Base-by-base conservation (phyloP, 441 rosid species). In the Mallotus japonicus region DNA sequence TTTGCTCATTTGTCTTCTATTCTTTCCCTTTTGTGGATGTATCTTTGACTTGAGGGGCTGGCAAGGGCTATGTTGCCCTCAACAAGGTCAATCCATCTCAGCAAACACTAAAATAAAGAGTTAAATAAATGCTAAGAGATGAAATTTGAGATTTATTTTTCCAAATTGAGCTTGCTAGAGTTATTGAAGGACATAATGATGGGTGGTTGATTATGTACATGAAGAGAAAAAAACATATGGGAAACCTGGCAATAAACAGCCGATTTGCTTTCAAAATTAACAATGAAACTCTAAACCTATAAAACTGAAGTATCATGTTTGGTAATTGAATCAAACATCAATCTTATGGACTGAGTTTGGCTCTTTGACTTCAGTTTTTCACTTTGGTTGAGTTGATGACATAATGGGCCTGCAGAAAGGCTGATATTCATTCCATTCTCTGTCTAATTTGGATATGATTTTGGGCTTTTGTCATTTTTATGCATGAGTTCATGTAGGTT, bases 1-100 rank as follows among this genome's bases (percentile, higher is more conserved):
- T 87, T 46, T 19, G 22, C 59, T 9, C 8, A 11, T 44, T 34
- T 55, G 24, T 16, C 12, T 10, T 67, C 3, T 51, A 8, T n/a
- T 55, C 7, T 13, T 63, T 65, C 40, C 32, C 50, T 53, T 13
- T 10, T 49, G 9, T 11, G 9, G 53, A 51, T 32, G 19, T 71
- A 19, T 71, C 19, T 60, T 71, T 49, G 19, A 17, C 15, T 71
- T 71, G 4, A 62, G 32, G 46, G 51, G 50, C 59, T 55, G 37
- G 28, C 60, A 37, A 53, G 40, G 56, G 22, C n/a, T 51, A 44
- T n/a, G 6, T 47, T 71, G 50, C n/a, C 6, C 15, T 34, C 13
- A 61, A 9, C 15, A 44, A 10, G 65, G 24, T 47, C 15, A 46
- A 17, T 70, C 32, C 61, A 60, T 11, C 59, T 3, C 3, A 34